Conservation (phyloP, 371 early-diverging fungal species). For the Mortierella sp. region DNA sequence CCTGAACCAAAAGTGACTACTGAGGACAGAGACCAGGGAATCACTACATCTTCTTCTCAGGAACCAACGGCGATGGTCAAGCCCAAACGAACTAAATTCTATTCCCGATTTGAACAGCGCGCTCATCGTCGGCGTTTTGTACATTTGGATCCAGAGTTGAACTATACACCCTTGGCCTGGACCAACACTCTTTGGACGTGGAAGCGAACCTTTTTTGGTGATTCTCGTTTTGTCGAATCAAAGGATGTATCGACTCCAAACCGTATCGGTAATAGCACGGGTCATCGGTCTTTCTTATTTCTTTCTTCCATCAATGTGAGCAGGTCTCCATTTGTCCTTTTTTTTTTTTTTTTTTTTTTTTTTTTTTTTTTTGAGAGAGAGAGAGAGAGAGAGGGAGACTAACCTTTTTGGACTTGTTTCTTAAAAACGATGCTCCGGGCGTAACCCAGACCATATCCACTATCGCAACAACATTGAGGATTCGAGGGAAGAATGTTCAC, state of each 20-base stretch:
- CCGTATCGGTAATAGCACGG: constrained; percentile 32
- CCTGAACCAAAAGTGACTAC: too few species aligned
- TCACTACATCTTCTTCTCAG: too few species aligned
- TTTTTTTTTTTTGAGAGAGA: too few species aligned
- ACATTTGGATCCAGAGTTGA: constrained; percentile 33
- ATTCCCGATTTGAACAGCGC: constrained; percentile 42
- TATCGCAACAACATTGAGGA: constrained; percentile 20
- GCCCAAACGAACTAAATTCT: constrained; percentile 40
- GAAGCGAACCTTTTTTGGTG: constrained; percentile 49
- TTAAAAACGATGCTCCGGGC: neutral
- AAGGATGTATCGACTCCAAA: constrained; percentile 39
- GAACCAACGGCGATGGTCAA: neutral
- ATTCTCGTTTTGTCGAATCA: constrained; percentile 39
- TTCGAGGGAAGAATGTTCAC: constrained; percentile 34
- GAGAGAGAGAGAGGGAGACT: too few species aligned
- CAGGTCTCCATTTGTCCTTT: too few species aligned
- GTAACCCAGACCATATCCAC: constrained; percentile 15
- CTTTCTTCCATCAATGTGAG: too few species aligned
- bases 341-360: too few species aligned
- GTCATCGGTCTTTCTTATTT: too few species aligned
- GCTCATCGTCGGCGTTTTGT: constrained; percentile 43
- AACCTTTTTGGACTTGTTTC: too few species aligned
- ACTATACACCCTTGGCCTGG: constrained; percentile 42
- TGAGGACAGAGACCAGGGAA: too few species aligned
- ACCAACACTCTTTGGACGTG: constrained; percentile 52